Evolutionary conservation across 805 yeast species (phyloP).

Genomic region (Wickerhamomyces rabaulensis): DNA sequence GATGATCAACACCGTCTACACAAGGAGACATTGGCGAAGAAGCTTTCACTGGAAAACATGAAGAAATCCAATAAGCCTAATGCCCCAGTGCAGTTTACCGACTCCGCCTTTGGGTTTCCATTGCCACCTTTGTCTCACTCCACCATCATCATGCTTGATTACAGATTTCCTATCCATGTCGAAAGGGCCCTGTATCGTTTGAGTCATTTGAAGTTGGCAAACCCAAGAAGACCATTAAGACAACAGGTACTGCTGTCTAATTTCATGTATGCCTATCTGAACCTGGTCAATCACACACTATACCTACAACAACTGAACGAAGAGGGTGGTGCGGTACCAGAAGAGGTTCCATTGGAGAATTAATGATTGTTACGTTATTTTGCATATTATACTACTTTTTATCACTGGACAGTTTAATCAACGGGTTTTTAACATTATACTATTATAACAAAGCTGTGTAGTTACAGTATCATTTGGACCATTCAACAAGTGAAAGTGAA

Average conservation of each 20-base stretch:
- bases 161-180: conserved; percentile 88
- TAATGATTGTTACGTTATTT: neutral
- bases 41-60: conserved; percentile 30
- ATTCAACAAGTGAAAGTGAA: conserved; percentile 7
- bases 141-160: conserved; percentile 74
- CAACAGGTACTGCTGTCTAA: conserved; percentile 92
- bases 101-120: conserved; percentile 85
- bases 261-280: conserved; percentile 96
- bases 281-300: conserved; percentile 86
- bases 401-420: neutral
- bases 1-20: conserved; percentile 18
- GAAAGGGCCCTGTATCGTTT: conserved; percentile 93
- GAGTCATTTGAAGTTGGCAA: conserved; percentile 89
- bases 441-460: neutral
- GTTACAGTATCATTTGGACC: neutral
- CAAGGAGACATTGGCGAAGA: conserved; percentile 14
- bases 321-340: conserved; percentile 13
- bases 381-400: neutral
- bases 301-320: conserved; percentile 62
- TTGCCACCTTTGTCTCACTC: conserved; percentile 75
- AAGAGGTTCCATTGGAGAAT: neutral
- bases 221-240: conserved; percentile 82
- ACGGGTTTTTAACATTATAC: neutral
- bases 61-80: conserved; percentile 40
- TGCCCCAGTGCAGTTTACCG: conserved; percentile 57